Percentiles rank a stretch among this genome's conserved stretches.
phyloP scores from a whole-genome alignment of 73 alveolate species.

The Tetrahymena malaccensis region DNA sequence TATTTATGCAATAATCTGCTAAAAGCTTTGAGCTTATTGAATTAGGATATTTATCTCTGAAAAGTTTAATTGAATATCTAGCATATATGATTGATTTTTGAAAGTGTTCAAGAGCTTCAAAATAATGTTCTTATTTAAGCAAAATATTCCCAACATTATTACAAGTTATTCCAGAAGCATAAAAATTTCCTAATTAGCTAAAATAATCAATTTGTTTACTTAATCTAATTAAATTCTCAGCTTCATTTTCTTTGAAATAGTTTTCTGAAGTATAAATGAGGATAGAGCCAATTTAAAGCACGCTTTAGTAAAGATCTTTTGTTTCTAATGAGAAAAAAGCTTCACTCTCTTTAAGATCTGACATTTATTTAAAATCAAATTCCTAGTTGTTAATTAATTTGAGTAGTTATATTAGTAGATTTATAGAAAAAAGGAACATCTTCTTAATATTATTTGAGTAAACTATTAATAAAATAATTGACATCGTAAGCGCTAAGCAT shows the following conservation, averaged over 20 bases:
- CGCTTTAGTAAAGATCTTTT: neutral
- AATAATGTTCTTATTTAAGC: neutral
- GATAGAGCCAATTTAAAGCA: neutral
- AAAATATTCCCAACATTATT: neutral
- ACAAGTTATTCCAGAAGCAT: neutral
- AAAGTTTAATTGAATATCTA: neutral
- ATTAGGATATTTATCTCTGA: neutral
- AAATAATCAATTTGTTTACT: neutral
- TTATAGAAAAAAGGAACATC: neutral
- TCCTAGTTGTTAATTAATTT: neutral
- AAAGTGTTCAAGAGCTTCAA: neutral
- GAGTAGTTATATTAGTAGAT: neutral
- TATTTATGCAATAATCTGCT: neutral
- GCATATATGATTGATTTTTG: neutral
- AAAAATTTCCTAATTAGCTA: neutral
- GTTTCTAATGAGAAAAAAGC: neutral
- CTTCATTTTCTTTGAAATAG: neutral
- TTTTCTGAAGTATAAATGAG: neutral
- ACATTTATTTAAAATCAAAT: neutral
- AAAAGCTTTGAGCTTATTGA: neutral
- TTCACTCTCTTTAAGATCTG: neutral
- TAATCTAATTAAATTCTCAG: neutral
- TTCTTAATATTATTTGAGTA: neutral
- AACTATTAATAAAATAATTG: neutral
- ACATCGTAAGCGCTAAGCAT: neutral